Percentiles rank a stretch among this genome's conserved stretches.
Conservation (phyloP, 305 asterid genomes). For the Euphrasia arctica region DNA sequence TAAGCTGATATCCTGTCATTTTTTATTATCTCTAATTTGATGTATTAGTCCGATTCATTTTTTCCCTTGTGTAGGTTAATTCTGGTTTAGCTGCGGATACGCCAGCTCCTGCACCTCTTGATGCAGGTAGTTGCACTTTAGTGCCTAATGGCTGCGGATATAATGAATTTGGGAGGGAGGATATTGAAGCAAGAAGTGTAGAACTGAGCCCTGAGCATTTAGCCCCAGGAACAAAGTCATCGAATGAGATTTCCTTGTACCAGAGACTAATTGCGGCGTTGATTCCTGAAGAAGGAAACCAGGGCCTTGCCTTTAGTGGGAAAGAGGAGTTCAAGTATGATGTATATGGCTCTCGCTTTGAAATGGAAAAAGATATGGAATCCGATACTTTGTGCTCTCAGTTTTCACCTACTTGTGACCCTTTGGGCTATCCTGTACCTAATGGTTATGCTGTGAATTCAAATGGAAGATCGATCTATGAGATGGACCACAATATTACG, state of each 20-base stretch:
- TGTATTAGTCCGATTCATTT: slow-evolving; percentile 8
- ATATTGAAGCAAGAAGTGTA: slow-evolving; percentile 43
- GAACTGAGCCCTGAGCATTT: slow-evolving; percentile 48
- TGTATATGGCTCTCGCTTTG: slow-evolving; percentile 48
- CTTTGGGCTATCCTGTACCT: slow-evolving; percentile 45
- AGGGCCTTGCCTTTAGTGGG: slow-evolving; percentile 38
- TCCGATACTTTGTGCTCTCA: slow-evolving; percentile 41
- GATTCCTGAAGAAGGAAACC: slow-evolving; percentile 70
- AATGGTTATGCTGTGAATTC: slow-evolving; percentile 47
- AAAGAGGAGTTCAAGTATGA: slow-evolving; percentile 50
- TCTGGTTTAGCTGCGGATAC: slow-evolving; percentile 38
- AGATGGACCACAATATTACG: slow-evolving; percentile 39
- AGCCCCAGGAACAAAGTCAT: slow-evolving; percentile 43
- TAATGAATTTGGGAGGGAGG: slow-evolving; percentile 51
- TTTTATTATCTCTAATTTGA: slow-evolving; percentile 1
- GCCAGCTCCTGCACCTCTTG: slow-evolving; percentile 43
- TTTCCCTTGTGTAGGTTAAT: slow-evolving; percentile 42
- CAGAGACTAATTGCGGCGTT: slow-evolving; percentile 87
- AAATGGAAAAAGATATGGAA: slow-evolving; percentile 47
- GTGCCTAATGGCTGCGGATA: slow-evolving; percentile 40
- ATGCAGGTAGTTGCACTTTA: slow-evolving; percentile 47
- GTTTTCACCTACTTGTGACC: slow-evolving; percentile 41
- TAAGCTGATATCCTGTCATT: slow-evolving; percentile 18
- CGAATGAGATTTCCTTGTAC: slow-evolving; percentile 52
- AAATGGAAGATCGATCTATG: slow-evolving; percentile 44